Percentiles rank a stretch among this genome's conserved stretches.
Conservation (phyloP, 257 asterid genomes). For the Leonotis leonurus region DNA sequence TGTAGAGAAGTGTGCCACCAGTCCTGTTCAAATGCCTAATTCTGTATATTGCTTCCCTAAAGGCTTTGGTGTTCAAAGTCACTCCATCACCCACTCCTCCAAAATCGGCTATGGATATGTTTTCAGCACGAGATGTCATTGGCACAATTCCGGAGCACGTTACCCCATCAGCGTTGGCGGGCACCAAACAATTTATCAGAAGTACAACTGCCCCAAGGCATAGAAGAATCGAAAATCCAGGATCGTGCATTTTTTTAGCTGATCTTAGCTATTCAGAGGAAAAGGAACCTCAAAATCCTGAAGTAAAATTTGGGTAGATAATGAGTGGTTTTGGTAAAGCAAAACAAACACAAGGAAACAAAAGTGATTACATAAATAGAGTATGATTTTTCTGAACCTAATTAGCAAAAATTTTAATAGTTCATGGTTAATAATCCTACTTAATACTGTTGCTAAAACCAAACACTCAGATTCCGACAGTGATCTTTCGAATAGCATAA, state of each 20-base stretch:
- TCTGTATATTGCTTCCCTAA: conserved; percentile 56
- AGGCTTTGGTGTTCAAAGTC: conserved; percentile 76
- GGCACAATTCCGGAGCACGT: conserved; percentile 85
- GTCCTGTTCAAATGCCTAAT: conserved; percentile 60
- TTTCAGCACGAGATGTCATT: conserved; percentile 48
- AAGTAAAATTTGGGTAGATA: neutral
- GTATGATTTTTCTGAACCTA: neutral
- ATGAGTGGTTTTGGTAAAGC: conserved; percentile 15
- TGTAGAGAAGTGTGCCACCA: conserved; percentile 68
- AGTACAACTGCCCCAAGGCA: conserved; percentile 24
- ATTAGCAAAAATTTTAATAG: neutral
- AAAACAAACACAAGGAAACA: conserved; percentile 15
- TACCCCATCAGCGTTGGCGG: conserved; percentile 35
- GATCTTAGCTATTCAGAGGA: neutral
- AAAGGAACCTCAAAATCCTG: neutral
- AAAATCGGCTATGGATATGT: conserved; percentile 65
- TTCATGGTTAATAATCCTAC: neutral
- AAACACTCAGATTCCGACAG: neutral
- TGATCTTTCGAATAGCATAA: neutral
- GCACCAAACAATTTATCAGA: conserved; percentile 23
- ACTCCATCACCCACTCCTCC: conserved; percentile 90
- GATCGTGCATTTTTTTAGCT: conserved; percentile 30
- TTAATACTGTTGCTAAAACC: neutral
- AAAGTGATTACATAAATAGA: neutral
- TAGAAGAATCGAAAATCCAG: conserved; percentile 4